These are phyloP conservation scores for Dillenia suffruticosa DNA, from an alignment of 164 flowering plant species.

Conservation along the genomic window DNA sequence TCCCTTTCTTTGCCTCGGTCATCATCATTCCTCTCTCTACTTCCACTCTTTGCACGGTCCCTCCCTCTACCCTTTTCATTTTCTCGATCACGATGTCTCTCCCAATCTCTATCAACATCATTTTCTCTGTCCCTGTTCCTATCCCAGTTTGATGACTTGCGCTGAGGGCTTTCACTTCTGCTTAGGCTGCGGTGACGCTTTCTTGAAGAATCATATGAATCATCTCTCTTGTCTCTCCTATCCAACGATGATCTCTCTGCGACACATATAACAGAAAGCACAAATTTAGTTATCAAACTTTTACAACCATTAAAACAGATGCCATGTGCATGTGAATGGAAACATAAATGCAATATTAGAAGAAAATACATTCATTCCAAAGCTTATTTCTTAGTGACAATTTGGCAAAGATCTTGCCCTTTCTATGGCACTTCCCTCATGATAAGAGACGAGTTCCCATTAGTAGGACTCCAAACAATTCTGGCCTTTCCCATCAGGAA, in stretches of 20 bases:
- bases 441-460: too few relatives aligned
- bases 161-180: constrained; percentile 63
- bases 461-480: too few relatives aligned
- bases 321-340: too few relatives aligned
- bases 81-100: constrained; percentile 47
- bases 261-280: background rate
- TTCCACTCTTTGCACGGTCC: constrained; percentile 48
- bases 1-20: constrained; percentile 37
- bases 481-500: too few relatives aligned
- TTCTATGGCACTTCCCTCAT: too few relatives aligned
- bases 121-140: constrained; percentile 52
- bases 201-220: constrained; percentile 53
- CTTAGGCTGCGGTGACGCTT: constrained; percentile 74
- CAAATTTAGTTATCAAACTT: too few relatives aligned
- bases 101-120: constrained; percentile 45
- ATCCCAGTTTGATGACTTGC: constrained; percentile 48
- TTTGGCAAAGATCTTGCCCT: too few relatives aligned
- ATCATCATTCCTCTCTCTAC: constrained; percentile 49
- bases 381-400: too few relatives aligned
- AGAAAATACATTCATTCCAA: too few relatives aligned
- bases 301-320: too few relatives aligned
- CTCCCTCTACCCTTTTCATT: constrained; percentile 33
- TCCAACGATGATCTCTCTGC: constrained; percentile 57
- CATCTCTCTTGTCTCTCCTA: constrained; percentile 60
- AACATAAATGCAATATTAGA: too few relatives aligned